A percentile compares a stretch with the other conserved stretches of the same genome.
Conservation (phyloP, 2,329 filamentous ascomycete genomes). For the Hypoxylon sp. region DNA sequence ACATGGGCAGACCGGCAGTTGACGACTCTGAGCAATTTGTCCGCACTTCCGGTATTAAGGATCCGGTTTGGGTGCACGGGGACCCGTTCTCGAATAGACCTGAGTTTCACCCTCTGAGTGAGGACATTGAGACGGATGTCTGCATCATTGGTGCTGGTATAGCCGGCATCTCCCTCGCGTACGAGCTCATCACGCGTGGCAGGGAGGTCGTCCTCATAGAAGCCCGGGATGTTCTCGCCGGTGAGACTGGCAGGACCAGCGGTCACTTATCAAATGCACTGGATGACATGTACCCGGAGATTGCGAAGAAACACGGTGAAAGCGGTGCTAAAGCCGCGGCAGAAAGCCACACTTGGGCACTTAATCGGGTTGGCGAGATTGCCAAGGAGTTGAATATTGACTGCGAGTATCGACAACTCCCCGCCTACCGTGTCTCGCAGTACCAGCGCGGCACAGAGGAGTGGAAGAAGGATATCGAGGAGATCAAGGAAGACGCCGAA, state of each 20-base stretch:
- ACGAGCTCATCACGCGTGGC: conserved; percentile 66
- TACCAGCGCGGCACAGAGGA: conserved; percentile 58
- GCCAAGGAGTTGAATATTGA: conserved; percentile 63
- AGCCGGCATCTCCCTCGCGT: conserved; percentile 64
- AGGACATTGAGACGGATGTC: conserved; percentile 62
- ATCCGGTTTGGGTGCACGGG: conserved; percentile 67
- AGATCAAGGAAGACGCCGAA: conserved; percentile 61
- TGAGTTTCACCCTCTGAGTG: conserved; percentile 57
- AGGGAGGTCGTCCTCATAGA: conserved; percentile 65
- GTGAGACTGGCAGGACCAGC: conserved; percentile 66
- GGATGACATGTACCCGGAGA: conserved; percentile 65
- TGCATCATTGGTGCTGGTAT: conserved; percentile 67
- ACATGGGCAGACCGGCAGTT: conserved; percentile 6
- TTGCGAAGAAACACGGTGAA: conserved; percentile 65
- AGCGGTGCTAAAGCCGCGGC: conserved; percentile 63
- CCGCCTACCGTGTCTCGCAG: conserved; percentile 65
- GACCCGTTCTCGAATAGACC: conserved; percentile 61
- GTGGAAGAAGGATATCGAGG: conserved; percentile 61
- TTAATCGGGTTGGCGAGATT: conserved; percentile 65
- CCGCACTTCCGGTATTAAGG: conserved; percentile 63
- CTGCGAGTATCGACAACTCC: conserved; percentile 67
- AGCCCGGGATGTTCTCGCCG: conserved; percentile 66
- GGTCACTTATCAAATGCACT: conserved; percentile 68
- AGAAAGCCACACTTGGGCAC: conserved; percentile 67
- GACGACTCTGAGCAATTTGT: conserved; percentile 41